Evolutionary conservation across 2,329 filamentous ascomycete species (phyloP).

Genomic region (Xenosphaeropsis pyriputrescens): DNA sequence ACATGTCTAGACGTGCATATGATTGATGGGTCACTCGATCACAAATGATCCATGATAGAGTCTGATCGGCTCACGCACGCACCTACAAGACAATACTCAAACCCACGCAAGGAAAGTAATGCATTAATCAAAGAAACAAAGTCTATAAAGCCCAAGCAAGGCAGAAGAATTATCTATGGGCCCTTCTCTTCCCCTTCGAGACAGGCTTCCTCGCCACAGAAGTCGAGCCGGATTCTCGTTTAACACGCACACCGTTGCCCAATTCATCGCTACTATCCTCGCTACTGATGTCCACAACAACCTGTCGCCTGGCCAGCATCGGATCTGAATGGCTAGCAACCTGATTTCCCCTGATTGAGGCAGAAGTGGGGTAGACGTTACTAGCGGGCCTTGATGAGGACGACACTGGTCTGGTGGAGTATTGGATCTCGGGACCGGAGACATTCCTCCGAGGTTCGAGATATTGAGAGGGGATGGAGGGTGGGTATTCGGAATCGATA

Average conservation of each 20-base stretch:
- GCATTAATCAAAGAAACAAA: too few relatives aligned
- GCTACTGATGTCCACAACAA: not conserved
- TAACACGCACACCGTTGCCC: slow-evolving; percentile 13
- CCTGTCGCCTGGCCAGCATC: not conserved
- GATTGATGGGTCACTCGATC: too few relatives aligned
- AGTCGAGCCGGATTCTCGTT: slow-evolving; percentile 6
- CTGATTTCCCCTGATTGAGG: not conserved
- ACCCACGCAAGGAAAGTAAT: slow-evolving; percentile 1
- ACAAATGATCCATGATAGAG: too few relatives aligned
- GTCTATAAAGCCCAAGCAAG: too few relatives aligned
- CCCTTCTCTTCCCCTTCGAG: not conserved
- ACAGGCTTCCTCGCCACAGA: not conserved
- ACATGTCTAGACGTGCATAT: too few relatives aligned
- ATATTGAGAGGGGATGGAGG: slow-evolving; percentile 17
- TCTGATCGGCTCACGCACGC: too few relatives aligned
- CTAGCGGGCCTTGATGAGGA: not conserved
- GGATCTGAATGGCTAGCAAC: slow-evolving; percentile 8
- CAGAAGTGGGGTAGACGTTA: slow-evolving; percentile 7
- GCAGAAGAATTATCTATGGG: too few relatives aligned
- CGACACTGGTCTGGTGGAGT: slow-evolving; percentile 6
- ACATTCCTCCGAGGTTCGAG: slow-evolving; percentile 16
- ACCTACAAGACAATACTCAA: too few relatives aligned
- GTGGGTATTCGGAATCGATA: slow-evolving; percentile 9
- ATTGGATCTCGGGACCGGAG: slow-evolving; percentile 20
- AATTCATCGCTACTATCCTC: slow-evolving; percentile 12